A percentile compares a stretch with the other conserved stretches of the same genome.
Evolutionary conservation across 2,329 filamentous ascomycete species (phyloP).

Genomic region (Xylariaceae sp.): DNA sequence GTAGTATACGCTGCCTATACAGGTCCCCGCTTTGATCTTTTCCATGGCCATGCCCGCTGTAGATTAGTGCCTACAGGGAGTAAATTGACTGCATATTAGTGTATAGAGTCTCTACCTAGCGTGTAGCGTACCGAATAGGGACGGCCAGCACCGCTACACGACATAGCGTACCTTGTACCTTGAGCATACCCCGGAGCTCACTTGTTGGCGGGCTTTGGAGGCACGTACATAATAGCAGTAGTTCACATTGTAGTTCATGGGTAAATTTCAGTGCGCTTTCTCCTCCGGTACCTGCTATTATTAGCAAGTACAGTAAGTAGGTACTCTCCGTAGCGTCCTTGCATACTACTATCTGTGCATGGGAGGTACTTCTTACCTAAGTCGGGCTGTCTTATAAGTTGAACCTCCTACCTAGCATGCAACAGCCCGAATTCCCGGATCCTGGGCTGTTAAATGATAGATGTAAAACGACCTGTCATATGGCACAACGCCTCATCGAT

Average conservation of each 20-base stretch:
- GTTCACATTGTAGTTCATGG: not conserved
- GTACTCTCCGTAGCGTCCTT: not conserved
- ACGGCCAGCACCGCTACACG: not conserved
- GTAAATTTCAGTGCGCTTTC: not conserved
- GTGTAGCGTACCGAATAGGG: not conserved
- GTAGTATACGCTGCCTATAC: too few relatives aligned
- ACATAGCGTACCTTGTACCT: too few relatives aligned
- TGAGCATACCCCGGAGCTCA: too few relatives aligned
- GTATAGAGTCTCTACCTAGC: too few relatives aligned
- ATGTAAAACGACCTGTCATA: constrained; percentile 18
- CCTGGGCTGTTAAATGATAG: constrained; percentile 15
- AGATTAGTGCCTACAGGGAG: not conserved
- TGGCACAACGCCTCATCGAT: constrained; percentile 16
- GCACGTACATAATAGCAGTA: too few relatives aligned
- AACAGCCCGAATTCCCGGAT: constrained; percentile 21
- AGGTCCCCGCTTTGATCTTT: not conserved
- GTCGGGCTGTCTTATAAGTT: not conserved
- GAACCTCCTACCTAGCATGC: constrained; percentile 12
- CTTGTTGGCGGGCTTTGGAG: too few relatives aligned
- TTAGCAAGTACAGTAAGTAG: not conserved
- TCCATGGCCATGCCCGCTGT: not conserved
- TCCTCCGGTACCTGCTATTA: not conserved
- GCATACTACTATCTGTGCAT: not conserved
- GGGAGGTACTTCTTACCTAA: not conserved
- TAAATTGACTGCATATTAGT: not conserved